phyloP scores from a whole-genome alignment of 768 basidiomycete genomes.

The Amanita muscaria region DNA sequence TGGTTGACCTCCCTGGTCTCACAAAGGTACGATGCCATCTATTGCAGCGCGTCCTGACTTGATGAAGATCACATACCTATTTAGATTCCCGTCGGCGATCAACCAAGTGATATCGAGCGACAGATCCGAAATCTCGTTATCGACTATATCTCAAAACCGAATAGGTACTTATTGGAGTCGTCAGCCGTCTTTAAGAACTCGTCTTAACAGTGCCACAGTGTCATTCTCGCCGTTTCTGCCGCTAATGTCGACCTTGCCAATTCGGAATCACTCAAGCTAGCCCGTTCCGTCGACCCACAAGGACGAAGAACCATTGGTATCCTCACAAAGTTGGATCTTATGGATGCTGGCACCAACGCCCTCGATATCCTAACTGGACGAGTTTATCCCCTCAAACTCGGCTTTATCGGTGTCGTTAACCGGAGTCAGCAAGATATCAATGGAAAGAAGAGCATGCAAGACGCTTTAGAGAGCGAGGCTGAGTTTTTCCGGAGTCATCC shows the following conservation, averaged over 20 bases:
- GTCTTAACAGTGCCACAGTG: conserved; percentile 35
- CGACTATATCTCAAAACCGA: conserved; percentile 95
- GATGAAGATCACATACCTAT: neutral
- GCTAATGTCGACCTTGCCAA: conserved; percentile 99
- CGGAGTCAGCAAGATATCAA: conserved; percentile 98
- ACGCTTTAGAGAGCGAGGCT: conserved; percentile 75
- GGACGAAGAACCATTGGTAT: conserved; percentile 95
- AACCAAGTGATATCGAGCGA: conserved; percentile 95
- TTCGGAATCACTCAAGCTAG: conserved; percentile 95
- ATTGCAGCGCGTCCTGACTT: no score
- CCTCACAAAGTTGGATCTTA: conserved; percentile 93
- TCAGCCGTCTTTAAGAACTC: conserved; percentile 3
- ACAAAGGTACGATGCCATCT: conserved; percentile 58
- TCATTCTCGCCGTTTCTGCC: conserved; percentile 93
- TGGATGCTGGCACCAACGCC: conserved; percentile 99
- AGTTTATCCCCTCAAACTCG: conserved; percentile 95
- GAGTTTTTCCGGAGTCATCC: conserved; percentile 90
- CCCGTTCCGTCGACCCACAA: conserved; percentile 91
- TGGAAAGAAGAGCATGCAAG: conserved; percentile 71
- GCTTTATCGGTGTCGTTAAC: conserved; percentile 97
- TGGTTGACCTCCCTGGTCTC: conserved; percentile 94
- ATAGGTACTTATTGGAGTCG: conserved; percentile 49
- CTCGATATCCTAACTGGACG: conserved; percentile 47
- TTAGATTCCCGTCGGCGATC: conserved; percentile 92
- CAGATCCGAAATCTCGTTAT: conserved; percentile 93